Conservation (phyloP, 768 basidiomycete species). For the Auricularia cornea region DNA sequence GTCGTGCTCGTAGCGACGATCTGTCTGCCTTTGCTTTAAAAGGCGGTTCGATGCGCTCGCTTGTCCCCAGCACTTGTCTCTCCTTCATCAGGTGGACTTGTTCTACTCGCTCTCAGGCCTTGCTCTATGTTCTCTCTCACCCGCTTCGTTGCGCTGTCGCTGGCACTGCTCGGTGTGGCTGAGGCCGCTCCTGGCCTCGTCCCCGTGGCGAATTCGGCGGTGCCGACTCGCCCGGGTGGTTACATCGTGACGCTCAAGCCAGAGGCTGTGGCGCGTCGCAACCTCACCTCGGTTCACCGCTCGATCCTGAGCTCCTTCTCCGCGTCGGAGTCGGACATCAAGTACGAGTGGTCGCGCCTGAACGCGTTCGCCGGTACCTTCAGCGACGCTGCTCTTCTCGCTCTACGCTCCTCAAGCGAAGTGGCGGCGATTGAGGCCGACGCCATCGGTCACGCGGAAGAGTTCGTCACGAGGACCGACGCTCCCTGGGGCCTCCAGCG, state of each 20-base stretch:
- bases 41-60: too few species aligned
- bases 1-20: too few species aligned
- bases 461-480: conserved; percentile 8
- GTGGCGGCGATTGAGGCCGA: conserved; percentile 20
- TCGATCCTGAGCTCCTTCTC: neutral
- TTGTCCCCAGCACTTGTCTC: too few species aligned
- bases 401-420: conserved; percentile 19
- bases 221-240: neutral
- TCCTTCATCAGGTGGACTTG: too few species aligned
- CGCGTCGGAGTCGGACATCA: neutral
- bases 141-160: neutral
- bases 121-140: neutral
- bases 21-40: too few species aligned
- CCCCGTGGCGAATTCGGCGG: neutral
- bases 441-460: conserved; percentile 31
- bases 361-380: conserved; percentile 4
- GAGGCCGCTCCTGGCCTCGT: neutral
- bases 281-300: neutral
- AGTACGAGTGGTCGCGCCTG: neutral
- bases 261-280: neutral
- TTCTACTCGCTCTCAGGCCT: too few species aligned
- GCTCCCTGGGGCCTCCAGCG: conserved; percentile 5
- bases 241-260: neutral
- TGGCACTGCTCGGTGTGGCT: neutral
- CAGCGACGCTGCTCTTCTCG: conserved; percentile 14